Percentiles rank a stretch among this genome's conserved stretches.
These are phyloP conservation scores for Potentilla sterilis DNA, from an alignment of 306 rosid species.

Conservation along the genomic window DNA sequence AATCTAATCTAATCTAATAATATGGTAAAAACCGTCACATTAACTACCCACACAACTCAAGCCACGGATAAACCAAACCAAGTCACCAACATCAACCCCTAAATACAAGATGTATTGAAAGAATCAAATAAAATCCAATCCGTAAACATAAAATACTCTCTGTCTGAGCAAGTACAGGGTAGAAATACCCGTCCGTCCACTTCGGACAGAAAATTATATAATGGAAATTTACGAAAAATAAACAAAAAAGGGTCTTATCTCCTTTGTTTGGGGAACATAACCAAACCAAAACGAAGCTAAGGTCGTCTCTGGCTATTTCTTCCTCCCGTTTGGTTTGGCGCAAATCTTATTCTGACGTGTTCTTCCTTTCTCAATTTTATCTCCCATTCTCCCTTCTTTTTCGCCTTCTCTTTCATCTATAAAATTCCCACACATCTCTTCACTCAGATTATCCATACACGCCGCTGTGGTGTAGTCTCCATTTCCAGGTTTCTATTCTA, in stretches of 20 bases:
- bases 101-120: too few species aligned
- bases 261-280: conserved; percentile 18
- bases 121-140: too few species aligned
- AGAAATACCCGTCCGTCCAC: neutral
- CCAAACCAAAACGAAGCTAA: neutral
- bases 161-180: too few species aligned
- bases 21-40: too few species aligned
- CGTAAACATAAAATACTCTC: too few species aligned
- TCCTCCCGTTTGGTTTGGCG: conserved; percentile 2
- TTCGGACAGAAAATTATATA: neutral
- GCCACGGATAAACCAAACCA: too few species aligned
- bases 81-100: too few species aligned
- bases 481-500: neutral
- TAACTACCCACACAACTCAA: neutral
- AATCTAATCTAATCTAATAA: too few species aligned
- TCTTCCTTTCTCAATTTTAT: conserved; percentile 32
- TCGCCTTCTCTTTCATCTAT: neutral
- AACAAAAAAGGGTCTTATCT: neutral
- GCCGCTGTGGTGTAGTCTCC: neutral
- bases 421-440: neutral
- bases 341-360: conserved; percentile 38
- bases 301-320: neutral
- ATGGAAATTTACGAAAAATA: neutral
- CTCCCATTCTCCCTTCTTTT: conserved; percentile 30
- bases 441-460: neutral